Conservation (phyloP, 768 basidiomycete genomes). For the Pisolithus orientalis region DNA sequence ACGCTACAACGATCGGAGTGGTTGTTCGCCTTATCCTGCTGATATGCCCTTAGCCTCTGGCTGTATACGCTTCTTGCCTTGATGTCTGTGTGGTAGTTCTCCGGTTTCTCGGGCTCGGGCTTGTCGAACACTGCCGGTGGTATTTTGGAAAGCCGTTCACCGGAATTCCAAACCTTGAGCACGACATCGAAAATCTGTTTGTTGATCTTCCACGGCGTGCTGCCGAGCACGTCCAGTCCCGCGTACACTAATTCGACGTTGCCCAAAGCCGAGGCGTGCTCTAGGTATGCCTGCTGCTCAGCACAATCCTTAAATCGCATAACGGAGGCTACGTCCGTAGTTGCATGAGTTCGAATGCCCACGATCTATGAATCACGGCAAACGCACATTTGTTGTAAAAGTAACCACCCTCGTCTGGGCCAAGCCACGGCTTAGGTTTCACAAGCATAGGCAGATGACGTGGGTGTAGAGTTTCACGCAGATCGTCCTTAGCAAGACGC, state of each 20-base stretch:
- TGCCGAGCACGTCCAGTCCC: slow-evolving; percentile 84
- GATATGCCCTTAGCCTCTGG: slow-evolving; percentile 47
- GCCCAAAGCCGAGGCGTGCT: slow-evolving; percentile 64
- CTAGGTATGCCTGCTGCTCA: slow-evolving; percentile 78
- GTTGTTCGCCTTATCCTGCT: slow-evolving; percentile 64
- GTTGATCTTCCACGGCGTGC: slow-evolving; percentile 90
- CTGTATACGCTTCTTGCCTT: slow-evolving; percentile 50
- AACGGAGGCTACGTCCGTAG: slow-evolving; percentile 40
- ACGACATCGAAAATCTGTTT: slow-evolving; percentile 69
- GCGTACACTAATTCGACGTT: slow-evolving; percentile 82
- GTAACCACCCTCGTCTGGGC: slow-evolving; percentile 75
- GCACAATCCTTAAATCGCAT: slow-evolving; percentile 93
- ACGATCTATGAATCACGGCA: not conserved
- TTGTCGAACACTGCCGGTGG: slow-evolving; percentile 66
- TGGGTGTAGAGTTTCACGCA: slow-evolving; percentile 75
- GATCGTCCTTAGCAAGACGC: slow-evolving; percentile 66
- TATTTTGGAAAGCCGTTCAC: slow-evolving; percentile 75
- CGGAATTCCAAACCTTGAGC: slow-evolving; percentile 80
- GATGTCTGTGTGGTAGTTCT: slow-evolving; percentile 43
- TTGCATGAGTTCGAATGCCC: not conserved
- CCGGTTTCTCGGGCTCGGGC: slow-evolving; percentile 51
- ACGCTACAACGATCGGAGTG: slow-evolving; percentile 90
- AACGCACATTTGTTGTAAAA: slow-evolving; percentile 67
- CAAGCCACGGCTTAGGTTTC: slow-evolving; percentile 82
- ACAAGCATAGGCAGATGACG: slow-evolving; percentile 95